Base-by-base conservation (phyloP, 2,329 filamentous ascomycete genomes). In the Xylaria hypoxylon region DNA sequence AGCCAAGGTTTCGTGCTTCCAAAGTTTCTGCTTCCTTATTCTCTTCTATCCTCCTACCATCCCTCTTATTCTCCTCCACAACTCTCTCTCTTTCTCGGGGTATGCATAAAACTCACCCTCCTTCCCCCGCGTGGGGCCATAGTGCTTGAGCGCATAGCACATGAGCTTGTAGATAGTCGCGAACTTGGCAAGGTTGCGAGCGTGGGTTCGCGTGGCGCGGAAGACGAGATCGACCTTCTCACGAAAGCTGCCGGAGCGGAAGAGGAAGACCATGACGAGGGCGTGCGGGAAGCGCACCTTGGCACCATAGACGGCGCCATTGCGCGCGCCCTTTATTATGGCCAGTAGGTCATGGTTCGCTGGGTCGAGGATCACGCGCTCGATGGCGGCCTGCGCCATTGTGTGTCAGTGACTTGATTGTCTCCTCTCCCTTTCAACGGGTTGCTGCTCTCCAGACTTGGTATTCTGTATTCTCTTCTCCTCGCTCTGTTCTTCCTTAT, bases 211-310 rank as follows among this genome's bases (percentile, higher is more conserved):
- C 8, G 96, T 99, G 11, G 96, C 95, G 79, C 91, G 90, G 76
- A 95, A 85, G 72, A 99, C 90, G 59, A 96, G 88, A 63, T 82
- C 81, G 70, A 87, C 77, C 81, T 98, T 98, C 78, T 97, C 88
- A 62, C 89, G 89, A 74, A 97, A 79, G 86, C 92, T 91, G 82
- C 95, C 96, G 10, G 91, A 93, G 73, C 96, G 92, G 84, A 99
- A 99, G 72, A 99, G 88, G 74, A 98, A 92, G 72, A 97, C 93
- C 95, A 99, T 99, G 58, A 99, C 96, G 73, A 99, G 87, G 68
- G 96, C 96, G 83, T 99, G 96, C 71, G 96, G 96, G 83, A 99
- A 98, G 70, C 96, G 94, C 80, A 99, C 93, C 87, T 98, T 98
- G 75, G 92, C 89, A 68, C 96, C 96, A 82, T 99, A 99, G 70